Evolutionary conservation across 305 asterid species (phyloP), one percentile per base, ranked within the genome.

Genomic region (Fraxinus albicans): DNA sequence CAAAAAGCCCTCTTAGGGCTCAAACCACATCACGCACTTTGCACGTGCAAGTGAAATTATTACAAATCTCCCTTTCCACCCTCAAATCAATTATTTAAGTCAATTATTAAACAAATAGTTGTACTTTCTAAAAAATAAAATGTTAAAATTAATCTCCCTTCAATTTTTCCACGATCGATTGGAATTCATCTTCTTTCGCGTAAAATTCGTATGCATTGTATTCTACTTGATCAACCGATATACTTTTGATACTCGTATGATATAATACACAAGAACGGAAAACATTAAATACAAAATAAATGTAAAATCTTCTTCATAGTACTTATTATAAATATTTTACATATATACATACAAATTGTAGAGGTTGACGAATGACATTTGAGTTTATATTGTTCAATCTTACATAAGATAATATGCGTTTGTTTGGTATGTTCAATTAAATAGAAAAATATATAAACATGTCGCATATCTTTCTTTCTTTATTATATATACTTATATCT

Each of bases 31-130:
- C 77, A 72, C 89, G 79, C 76, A 42, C 55, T 76, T 2, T 69
- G 89, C 91, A 88, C 91, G 91, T 88, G 89, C 80, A 13, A 72
- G 77, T 79, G 79, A 86, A 83, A 86, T 86, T 83, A 88, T 82
- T 53, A 73, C 77, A 34, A 34, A 34, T 73, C 47, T 19, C 47
- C 27, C 76, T 27, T 10, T 70, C 76, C 77, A 73, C 53, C 67
- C 8, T 7, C 17, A 29, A 29, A 27, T 44, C 40, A 58, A 19
- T 77, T 77, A n/a, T 53, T 77, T 53, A 47, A 34, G 73, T 33
- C 69, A 17, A 35, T 53, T 29, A 36, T 77, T 77, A 50, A 34
- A 60, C 44, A 27, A 34, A 77, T 15, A 27, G 3, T 17, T 50
- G 44, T 47, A 33, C 65, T 27, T 7, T 53, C 50, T 17, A 4